Conservation (phyloP, 164 flowering plant species). For the Chimonanthus praecox region DNA sequence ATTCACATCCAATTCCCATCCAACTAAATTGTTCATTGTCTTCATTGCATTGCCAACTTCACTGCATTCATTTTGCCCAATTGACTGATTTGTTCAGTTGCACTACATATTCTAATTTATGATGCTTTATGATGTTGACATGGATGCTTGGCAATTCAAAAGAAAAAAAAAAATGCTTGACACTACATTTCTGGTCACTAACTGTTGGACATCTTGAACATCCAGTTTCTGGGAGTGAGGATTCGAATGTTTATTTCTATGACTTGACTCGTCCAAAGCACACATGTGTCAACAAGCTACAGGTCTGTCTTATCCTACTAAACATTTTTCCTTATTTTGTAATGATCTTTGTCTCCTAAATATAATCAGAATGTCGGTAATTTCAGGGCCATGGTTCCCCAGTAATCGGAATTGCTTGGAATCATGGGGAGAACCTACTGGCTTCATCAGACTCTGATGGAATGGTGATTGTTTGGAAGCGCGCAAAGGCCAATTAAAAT, state of each 20-base stretch:
- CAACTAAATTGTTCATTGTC: too few relatives aligned
- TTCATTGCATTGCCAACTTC: too few relatives aligned
- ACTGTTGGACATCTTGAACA: neutral
- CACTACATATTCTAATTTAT: too few relatives aligned
- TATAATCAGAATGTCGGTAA: neutral
- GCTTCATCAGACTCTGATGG: constrained; percentile 98
- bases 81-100: too few relatives aligned
- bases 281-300: constrained; percentile 93
- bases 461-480: constrained; percentile 92
- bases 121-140: too few relatives aligned
- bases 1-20: too few relatives aligned
- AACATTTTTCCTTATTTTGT: neutral
- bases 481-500: constrained; percentile 48
- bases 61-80: too few relatives aligned
- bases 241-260: constrained; percentile 93
- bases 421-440: constrained; percentile 90
- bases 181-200: neutral
- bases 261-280: constrained; percentile 92
- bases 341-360: neutral
- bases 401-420: constrained; percentile 85
- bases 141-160: too few relatives aligned
- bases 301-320: constrained; percentile 36
- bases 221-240: constrained; percentile 94
- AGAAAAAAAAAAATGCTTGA: neutral
- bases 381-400: constrained; percentile 88